phyloP scores from a whole-genome alignment of 2,329 filamentous ascomycete genomes.

The Boeremia lycopersici region DNA sequence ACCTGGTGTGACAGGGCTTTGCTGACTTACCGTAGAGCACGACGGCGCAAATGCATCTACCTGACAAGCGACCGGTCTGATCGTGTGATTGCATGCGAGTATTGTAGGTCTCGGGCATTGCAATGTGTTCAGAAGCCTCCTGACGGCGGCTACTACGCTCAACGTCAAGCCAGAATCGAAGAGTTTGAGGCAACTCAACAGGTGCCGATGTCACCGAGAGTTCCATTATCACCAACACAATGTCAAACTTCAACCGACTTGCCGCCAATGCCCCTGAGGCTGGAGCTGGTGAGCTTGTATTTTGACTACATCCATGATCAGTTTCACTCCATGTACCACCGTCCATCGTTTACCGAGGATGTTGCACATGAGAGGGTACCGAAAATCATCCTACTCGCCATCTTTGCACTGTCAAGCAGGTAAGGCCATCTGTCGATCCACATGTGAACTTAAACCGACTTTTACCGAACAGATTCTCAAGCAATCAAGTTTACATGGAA shows the following conservation, averaged over 20 bases:
- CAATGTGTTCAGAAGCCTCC: conserved; percentile 29
- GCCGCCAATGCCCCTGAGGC: conserved; percentile 22
- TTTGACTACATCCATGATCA: conserved; percentile 36
- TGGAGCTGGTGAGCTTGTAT: conserved; percentile 26
- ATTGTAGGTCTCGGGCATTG: conserved; percentile 27
- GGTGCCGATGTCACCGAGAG: background rate
- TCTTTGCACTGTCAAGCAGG: conserved; percentile 29
- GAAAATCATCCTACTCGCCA: conserved; percentile 25
- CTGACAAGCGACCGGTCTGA: conserved; percentile 16
- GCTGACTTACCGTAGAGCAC: conserved; percentile 24
- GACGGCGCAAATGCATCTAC: conserved; percentile 33
- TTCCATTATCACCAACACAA: conserved; percentile 4
- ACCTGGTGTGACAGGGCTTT: conserved; percentile 1
- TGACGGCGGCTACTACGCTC: conserved; percentile 34
- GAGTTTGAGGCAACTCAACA: conserved; percentile 15
- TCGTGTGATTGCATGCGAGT: conserved; percentile 23
- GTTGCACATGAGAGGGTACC: conserved; percentile 23
- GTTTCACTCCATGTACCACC: conserved; percentile 33
- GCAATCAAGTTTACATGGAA: conserved; percentile 18
- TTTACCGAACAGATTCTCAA: conserved; percentile 19
- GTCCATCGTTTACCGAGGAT: conserved; percentile 26
- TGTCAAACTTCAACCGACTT: conserved; percentile 16
- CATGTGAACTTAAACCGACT: background rate
- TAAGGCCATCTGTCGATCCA: background rate
- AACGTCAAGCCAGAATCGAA: conserved; percentile 25